Conservation (phyloP, 306 rosid species). For the Fragaria iinumae region DNA sequence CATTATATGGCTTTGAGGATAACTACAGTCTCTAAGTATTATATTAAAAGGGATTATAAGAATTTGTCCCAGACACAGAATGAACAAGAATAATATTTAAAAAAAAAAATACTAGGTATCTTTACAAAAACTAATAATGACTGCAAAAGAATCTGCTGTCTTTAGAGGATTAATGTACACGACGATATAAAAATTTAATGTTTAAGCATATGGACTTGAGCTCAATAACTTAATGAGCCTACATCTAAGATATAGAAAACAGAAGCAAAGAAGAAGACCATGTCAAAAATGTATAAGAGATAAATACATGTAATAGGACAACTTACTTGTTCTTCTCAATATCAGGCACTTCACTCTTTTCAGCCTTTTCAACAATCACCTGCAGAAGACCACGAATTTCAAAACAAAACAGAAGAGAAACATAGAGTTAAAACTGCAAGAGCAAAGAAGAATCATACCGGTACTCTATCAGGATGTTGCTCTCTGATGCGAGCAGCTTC, state of each 20-base stretch:
- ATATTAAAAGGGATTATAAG: no score
- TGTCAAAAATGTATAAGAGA: not conserved
- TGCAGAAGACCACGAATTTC: conserved; percentile 20
- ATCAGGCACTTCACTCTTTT: conserved; percentile 62
- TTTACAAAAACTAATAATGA: no score
- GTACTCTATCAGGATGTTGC: conserved; percentile 68
- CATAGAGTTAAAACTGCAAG: not conserved
- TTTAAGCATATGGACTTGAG: not conserved
- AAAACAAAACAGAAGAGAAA: not conserved
- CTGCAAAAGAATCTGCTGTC: not conserved
- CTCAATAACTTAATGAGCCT: not conserved
- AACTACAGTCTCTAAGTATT: not conserved
- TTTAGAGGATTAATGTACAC: not conserved
- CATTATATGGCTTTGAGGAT: not conserved
- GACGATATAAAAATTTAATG: not conserved
- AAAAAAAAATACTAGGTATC: no score
- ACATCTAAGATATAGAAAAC: not conserved
- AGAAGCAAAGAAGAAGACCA: not conserved
- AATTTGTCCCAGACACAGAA: not conserved
- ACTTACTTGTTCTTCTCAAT: conserved; percentile 64
- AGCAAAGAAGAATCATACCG: conserved; percentile 40
- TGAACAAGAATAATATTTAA: not conserved
- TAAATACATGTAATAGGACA: not conserved
- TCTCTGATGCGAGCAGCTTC: conserved; percentile 66
- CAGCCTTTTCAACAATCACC: conserved; percentile 77